Evolutionary conservation across 148 eudicot genomes (phyloP), one percentile per base, ranked within the genome.

Genomic region (Rheum nobile): DNA sequence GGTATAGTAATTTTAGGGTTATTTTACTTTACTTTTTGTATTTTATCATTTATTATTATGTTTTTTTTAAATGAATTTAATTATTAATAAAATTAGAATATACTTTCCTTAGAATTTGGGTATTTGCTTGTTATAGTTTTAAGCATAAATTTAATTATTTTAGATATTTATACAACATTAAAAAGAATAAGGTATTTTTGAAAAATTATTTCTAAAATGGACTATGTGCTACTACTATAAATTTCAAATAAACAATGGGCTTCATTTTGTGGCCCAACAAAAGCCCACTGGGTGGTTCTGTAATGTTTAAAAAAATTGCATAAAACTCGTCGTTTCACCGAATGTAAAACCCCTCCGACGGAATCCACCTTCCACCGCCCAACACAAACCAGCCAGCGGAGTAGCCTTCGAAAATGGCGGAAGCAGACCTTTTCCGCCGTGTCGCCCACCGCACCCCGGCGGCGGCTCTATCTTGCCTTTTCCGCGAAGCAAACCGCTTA

Each of bases 401-500:
- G 17, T 0, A 63, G 44, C 9, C 39, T 12, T 72, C 37, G 24
- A n/a, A 32, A 44, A 82, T 77, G 83, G 72, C 78, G 54, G 79
- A n/a, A 59, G 28, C 67, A 57, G 28, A 57, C 42, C 9, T 77
- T 8, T 75, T 83, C 81, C 78, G 86, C 38, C 86, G 80, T 11
- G 47, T 24, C 48, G 26, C 74, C 50, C 74, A 22, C 77, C 77
- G 74, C 14, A 22, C 19, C 34, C 63, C 75, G 34, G 61, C 75
- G 61, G 75, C 61, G 43, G 28, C 41, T 1, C 31, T 76, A 50
- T 57, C 71, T 44, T 61, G 63, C 83, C 34, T 28, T 75, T 24
- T n/a, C 80, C 73, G 77, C 3, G n/a, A 71, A 42, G 19, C 74
- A 43, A 43, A 11, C 4, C 70, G 70, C 4, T 44, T 71, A 8